Evolutionary conservation across 2,329 filamentous ascomycete species (phyloP).

Genomic region (Tolypocladium tundrense): DNA sequence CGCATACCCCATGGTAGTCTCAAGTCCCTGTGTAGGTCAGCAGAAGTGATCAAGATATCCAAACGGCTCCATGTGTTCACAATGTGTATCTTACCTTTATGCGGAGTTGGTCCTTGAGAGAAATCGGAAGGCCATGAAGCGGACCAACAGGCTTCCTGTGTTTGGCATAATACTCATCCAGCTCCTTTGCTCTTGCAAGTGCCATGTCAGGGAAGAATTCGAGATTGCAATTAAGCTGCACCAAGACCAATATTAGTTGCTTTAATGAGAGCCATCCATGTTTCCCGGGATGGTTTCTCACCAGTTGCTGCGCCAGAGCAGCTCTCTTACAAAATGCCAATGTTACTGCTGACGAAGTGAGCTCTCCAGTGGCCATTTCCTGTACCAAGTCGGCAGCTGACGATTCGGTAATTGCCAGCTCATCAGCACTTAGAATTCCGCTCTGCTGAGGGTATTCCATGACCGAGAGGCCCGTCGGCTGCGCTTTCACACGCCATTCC

Average conservation of each 20-base stretch:
- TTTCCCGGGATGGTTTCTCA: constrained; percentile 17
- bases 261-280: too few relatives aligned
- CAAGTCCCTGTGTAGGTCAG: constrained; percentile 23
- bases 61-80: neutral
- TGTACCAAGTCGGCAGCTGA: constrained; percentile 27
- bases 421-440: constrained; percentile 36
- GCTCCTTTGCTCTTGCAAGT: constrained; percentile 30
- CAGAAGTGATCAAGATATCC: neutral
- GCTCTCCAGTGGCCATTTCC: constrained; percentile 18
- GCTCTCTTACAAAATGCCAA: constrained; percentile 39
- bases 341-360: constrained; percentile 15
- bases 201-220: constrained; percentile 39
- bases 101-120: constrained; percentile 34
- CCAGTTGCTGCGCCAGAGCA: constrained; percentile 43
- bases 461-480: neutral
- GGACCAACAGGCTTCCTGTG: constrained; percentile 39
- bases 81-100: constrained; percentile 10
- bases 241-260: neutral
- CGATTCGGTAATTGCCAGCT: constrained; percentile 44
- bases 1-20: constrained; percentile 31
- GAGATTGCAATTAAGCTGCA: neutral
- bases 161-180: constrained; percentile 33
- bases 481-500: constrained; percentile 5
- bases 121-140: constrained; percentile 51
- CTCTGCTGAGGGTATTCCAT: constrained; percentile 12